phyloP scores from a whole-genome alignment of 2,329 filamentous ascomycete species.

The Paecilomyces sp. region DNA sequence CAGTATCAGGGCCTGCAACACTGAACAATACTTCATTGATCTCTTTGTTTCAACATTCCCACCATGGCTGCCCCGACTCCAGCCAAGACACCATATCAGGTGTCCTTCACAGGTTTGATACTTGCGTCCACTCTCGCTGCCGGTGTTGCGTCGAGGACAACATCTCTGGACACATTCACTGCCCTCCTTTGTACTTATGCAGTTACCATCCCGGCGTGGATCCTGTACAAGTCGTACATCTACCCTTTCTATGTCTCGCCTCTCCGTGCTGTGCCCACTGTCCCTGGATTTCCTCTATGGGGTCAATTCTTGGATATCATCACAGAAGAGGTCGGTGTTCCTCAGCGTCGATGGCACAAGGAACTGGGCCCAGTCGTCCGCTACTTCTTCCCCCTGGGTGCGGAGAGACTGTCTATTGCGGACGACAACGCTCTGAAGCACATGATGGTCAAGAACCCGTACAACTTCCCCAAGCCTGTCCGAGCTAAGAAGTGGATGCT shows the following conservation, averaged over 20 bases:
- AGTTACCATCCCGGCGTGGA: conserved; percentile 10
- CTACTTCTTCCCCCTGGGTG: conserved; percentile 42
- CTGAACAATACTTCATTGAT: neutral
- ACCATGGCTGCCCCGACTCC: conserved; percentile 3
- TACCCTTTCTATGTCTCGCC: conserved; percentile 38
- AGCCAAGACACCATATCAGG: conserved; percentile 5
- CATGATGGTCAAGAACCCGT: conserved; percentile 38
- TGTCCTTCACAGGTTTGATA: conserved; percentile 9
- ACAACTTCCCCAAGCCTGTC: conserved; percentile 33
- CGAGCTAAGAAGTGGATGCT: conserved; percentile 36
- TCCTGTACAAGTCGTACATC: conserved; percentile 19
- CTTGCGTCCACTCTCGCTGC: conserved; percentile 7
- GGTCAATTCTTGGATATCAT: conserved; percentile 39
- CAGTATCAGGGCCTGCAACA: neutral
- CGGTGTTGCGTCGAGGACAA: conserved; percentile 6
- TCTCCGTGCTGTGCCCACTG: conserved; percentile 37
- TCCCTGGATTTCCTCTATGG: conserved; percentile 35
- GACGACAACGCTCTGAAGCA: conserved; percentile 40
- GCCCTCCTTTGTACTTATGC: conserved; percentile 7
- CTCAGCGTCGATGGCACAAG: conserved; percentile 37
- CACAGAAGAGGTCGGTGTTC: conserved; percentile 34
- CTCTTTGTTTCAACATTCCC: neutral
- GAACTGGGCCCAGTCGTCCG: conserved; percentile 36
- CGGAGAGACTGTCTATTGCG: conserved; percentile 38
- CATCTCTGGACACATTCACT: conserved; percentile 4